phyloP scores from a whole-genome alignment of 228 moss, liverwort and hornwort species.

The Sphagnum magellanicum region DNA sequence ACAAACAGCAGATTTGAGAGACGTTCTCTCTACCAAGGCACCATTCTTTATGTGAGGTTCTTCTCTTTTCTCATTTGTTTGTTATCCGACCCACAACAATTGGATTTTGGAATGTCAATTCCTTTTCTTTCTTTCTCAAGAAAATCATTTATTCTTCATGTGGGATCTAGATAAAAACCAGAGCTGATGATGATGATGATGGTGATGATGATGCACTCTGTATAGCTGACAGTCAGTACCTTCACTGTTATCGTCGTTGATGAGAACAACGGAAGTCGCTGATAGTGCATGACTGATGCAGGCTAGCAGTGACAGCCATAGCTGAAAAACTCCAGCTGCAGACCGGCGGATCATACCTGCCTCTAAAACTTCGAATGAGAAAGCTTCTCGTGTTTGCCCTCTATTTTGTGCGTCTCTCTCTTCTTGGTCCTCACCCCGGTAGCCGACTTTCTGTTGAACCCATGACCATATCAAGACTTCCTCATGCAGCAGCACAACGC shows the following conservation, averaged over 20 bases:
- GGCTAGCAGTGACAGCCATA: conserved; percentile 13
- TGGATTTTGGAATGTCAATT: neutral
- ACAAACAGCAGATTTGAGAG: neutral
- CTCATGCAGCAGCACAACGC: too few relatives aligned
- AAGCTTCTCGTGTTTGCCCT: too few relatives aligned
- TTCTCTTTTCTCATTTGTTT: neutral
- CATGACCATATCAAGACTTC: too few relatives aligned
- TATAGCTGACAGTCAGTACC: conserved; percentile 12
- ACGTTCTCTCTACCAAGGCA: neutral
- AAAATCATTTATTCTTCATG: neutral
- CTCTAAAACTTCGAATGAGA: neutral
- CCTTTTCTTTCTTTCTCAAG: neutral
- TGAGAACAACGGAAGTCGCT: conserved; percentile 1
- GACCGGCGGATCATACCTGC: conserved; percentile 13
- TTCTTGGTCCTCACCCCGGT: too few relatives aligned
- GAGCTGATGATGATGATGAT: too few relatives aligned
- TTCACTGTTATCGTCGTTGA: conserved; percentile 42
- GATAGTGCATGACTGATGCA: conserved; percentile 20
- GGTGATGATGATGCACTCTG: too few relatives aligned
- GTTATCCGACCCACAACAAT: neutral
- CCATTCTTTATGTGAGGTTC: neutral
- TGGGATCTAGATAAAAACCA: too few relatives aligned
- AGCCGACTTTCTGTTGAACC: too few relatives aligned
- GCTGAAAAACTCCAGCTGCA: conserved; percentile 9
- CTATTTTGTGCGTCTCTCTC: too few relatives aligned